Conservation (phyloP, 148 eudicot genomes). For the Spergularia bocconei region DNA sequence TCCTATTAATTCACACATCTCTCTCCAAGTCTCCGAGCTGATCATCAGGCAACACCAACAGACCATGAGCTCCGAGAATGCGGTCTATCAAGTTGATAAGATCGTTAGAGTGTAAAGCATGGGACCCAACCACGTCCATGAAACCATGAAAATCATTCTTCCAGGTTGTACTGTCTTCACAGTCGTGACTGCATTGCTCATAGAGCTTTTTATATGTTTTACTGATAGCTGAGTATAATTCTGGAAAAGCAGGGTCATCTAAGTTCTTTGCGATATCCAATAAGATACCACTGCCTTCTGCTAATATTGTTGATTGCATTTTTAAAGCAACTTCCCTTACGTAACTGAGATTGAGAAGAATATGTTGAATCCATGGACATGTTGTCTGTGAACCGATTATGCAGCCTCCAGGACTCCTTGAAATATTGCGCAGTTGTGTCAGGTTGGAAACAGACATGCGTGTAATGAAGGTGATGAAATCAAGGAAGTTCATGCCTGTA, state of each 20-base stretch:
- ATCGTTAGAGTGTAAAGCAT: conserved; percentile 39
- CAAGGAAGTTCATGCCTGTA: conserved; percentile 85
- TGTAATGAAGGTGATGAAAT: conserved; percentile 74
- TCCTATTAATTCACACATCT: conserved; percentile 2
- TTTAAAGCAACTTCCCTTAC: conserved; percentile 39
- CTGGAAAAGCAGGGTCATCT: conserved; percentile 48
- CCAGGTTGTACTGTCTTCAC: conserved; percentile 14
- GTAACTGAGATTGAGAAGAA: conserved; percentile 50
- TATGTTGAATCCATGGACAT: conserved; percentile 38
- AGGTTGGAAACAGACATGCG: conserved; percentile 67
- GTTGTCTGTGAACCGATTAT: conserved; percentile 19
- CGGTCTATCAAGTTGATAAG: conserved; percentile 48
- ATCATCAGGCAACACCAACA: conserved; percentile 6
- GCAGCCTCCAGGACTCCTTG: conserved; percentile 4
- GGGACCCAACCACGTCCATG: conserved; percentile 18
- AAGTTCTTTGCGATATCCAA: conserved; percentile 33
- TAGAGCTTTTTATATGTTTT: conserved; percentile 46
- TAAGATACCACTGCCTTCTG: conserved; percentile 33
- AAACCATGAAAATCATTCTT: conserved; percentile 22
- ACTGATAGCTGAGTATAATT: conserved; percentile 38
- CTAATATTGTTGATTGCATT: conserved; percentile 43
- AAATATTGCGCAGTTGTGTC: conserved; percentile 43
- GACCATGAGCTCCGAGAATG: conserved; percentile 12
- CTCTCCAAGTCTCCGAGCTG: conserved; percentile 7
- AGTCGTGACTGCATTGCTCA: conserved; percentile 26